Evolutionary conservation across 2,329 filamentous ascomycete genomes (phyloP), one percentile per base, ranked within the genome.

Genomic region (Diaporthe citriasiana): DNA sequence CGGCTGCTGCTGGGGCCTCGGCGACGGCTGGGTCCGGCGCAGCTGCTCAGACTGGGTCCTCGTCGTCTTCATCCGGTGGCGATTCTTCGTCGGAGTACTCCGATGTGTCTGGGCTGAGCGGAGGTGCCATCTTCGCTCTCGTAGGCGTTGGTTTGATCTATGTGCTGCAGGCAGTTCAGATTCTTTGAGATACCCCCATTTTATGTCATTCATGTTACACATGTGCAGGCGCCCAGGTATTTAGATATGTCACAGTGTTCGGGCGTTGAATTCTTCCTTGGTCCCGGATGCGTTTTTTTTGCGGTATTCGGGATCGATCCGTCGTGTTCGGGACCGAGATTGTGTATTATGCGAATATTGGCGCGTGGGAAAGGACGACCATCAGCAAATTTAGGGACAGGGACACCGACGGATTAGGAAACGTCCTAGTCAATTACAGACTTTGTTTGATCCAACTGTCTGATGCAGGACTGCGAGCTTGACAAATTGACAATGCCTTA

Each of bases 151-250:
- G 71, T 6, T 30, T 75, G 30, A 25, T 75, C 13, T 75, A 75
- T 30, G 68, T 75, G 51, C 51, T 75, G 53, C 66, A 75, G 74
- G 74, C 74, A 27, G 42, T 75, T 22, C 71, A 73, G 35, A 71
- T 75, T 17, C 22, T 73, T 17, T 75, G 45, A 75, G 57, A 63
- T 63, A 57, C 45, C 19, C 45, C 6, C 19, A 10, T 50, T 33
- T 17, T 38, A 45, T 17, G 19, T 17, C 22, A 30, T 59, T 19
- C 25, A 73, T 38, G 42, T 15, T 25, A 57, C 51, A n/a, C n/a
- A n/a, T n/a, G n/a, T n/a, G n/a, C n/a, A 40, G 51, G 55, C 22
- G 35, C 30, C 33, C n/a, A 30, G 42, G 15, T 38, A 19, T 40
- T 4, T n/a, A n/a, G 22, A 30, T 13, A 25, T 42, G 22, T 25